These are phyloP conservation scores for Talaromyces sp. DNA, from an alignment of 2,329 filamentous ascomycete species.

Conservation along the genomic window DNA sequence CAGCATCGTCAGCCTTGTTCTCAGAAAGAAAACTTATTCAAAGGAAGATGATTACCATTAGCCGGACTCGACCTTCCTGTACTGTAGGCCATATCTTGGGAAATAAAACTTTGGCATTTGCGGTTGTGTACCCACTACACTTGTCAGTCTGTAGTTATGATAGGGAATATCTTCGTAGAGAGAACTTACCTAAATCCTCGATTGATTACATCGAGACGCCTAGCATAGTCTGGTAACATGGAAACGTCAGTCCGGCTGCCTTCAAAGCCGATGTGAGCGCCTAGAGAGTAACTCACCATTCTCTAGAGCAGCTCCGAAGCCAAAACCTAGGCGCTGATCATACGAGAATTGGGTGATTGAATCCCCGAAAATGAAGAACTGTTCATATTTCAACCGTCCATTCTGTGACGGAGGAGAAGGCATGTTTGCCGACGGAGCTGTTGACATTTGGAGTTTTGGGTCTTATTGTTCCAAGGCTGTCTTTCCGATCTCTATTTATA, in stretches of 20 bases:
- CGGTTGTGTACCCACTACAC: conserved; percentile 70
- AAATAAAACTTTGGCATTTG: conserved; percentile 62
- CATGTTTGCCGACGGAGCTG: conserved; percentile 8
- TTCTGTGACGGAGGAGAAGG: neutral
- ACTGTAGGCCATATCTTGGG: conserved; percentile 66
- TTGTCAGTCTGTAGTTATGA: conserved; percentile 1
- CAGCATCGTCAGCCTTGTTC: neutral
- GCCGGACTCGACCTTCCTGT: conserved; percentile 43
- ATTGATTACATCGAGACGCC: conserved; percentile 80
- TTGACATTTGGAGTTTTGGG: conserved; percentile 1
- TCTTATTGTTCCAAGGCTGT: neutral
- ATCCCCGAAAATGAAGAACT: conserved; percentile 82
- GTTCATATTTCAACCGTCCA: conserved; percentile 49
- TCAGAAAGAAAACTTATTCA: neutral
- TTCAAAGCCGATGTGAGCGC: neutral
- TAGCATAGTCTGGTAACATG: conserved; percentile 57
- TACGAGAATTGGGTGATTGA: conserved; percentile 72
- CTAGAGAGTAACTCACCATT: conserved; percentile 48
- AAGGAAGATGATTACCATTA: conserved; percentile 33
- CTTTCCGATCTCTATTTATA: neutral
- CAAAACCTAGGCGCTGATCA: conserved; percentile 62
- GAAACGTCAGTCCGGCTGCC: neutral
- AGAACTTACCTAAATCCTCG: conserved; percentile 63
- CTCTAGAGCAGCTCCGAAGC: conserved; percentile 67
- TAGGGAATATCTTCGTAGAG: neutral